Evolutionary conservation across 805 yeast genomes (phyloP).

Genomic region (Myxozyma sirexii): DNA sequence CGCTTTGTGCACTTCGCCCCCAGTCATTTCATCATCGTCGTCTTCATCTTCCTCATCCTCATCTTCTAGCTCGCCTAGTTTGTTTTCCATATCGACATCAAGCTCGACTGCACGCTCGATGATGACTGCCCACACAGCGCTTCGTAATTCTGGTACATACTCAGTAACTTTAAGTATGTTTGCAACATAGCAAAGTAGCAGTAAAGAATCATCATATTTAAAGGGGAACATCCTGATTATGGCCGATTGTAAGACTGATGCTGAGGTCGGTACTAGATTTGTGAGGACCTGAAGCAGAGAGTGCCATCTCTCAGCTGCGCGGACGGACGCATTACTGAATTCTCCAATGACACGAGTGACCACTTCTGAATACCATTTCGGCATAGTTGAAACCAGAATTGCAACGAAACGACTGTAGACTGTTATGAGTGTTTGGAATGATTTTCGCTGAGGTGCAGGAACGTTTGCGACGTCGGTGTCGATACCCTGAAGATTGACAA

Average conservation of each 20-base stretch:
- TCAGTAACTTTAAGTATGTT: slow-evolving; percentile 62
- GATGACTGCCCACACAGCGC: slow-evolving; percentile 75
- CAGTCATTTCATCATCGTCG: slow-evolving; percentile 42
- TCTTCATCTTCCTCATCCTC: slow-evolving; percentile 59
- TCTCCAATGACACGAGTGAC: slow-evolving; percentile 66
- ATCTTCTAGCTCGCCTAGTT: slow-evolving; percentile 81
- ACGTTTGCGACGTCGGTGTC: slow-evolving; percentile 50
- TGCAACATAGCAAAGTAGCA: slow-evolving; percentile 62
- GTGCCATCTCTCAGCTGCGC: slow-evolving; percentile 58
- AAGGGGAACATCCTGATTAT: slow-evolving; percentile 74
- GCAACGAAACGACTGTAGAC: slow-evolving; percentile 71
- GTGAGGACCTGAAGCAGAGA: slow-evolving; percentile 64
- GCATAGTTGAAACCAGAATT: slow-evolving; percentile 80
- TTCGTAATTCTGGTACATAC: slow-evolving; percentile 77
- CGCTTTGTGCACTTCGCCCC: slow-evolving; percentile 10
- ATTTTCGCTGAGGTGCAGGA: slow-evolving; percentile 7
- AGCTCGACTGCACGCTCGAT: slow-evolving; percentile 79
- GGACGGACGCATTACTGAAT: slow-evolving; percentile 46
- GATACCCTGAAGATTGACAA: slow-evolving; percentile 69
- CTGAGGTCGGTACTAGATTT: slow-evolving; percentile 78
- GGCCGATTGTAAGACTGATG: slow-evolving; percentile 61
- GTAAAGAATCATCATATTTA: slow-evolving; percentile 61
- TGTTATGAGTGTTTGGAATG: slow-evolving; percentile 33
- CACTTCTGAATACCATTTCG: slow-evolving; percentile 90
- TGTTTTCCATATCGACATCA: slow-evolving; percentile 91